A percentile compares a stretch with the other conserved stretches of the same genome.
Evolutionary conservation across 1,284 basidiomycete genomes (phyloP).

Genomic region (Phylloboletellus chloephorus): DNA sequence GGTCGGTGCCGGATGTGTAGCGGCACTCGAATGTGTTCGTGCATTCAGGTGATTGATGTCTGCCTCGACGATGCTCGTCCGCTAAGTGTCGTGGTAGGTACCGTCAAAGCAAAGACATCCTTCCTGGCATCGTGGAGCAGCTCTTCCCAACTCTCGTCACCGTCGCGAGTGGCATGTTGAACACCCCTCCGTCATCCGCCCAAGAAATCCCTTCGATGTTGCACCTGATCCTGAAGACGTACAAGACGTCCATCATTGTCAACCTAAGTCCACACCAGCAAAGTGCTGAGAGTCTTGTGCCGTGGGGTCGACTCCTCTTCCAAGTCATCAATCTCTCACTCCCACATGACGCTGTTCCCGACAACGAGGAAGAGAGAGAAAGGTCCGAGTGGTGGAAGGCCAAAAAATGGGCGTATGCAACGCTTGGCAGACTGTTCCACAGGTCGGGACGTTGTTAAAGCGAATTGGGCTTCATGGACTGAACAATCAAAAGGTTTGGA

Average conservation of each 20-base stretch:
- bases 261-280: slow-evolving; percentile 72
- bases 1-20: slow-evolving; percentile 74
- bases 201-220: slow-evolving; percentile 73
- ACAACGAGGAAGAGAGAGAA: slow-evolving; percentile 70
- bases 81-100: slow-evolving; percentile 41
- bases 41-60: slow-evolving; percentile 51
- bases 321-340: slow-evolving; percentile 66
- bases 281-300: slow-evolving; percentile 64
- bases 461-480: slow-evolving; percentile 5
- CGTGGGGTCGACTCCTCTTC: slow-evolving; percentile 83
- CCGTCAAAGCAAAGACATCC: slow-evolving; percentile 54
- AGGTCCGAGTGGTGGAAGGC: slow-evolving; percentile 80
- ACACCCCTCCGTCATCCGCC: slow-evolving; percentile 50
- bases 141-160: slow-evolving; percentile 70
- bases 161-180: slow-evolving; percentile 62
- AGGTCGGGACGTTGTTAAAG: slow-evolving; percentile 38
- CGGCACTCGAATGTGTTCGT: slow-evolving; percentile 66
- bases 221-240: slow-evolving; percentile 78
- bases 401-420: slow-evolving; percentile 85
- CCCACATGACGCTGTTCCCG: slow-evolving; percentile 59
- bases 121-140: slow-evolving; percentile 54
- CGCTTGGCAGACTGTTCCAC: slow-evolving; percentile 70
- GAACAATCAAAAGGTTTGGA: slow-evolving; percentile 51
- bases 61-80: slow-evolving; percentile 28
- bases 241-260: slow-evolving; percentile 72